A percentile compares a stretch with the other conserved stretches of the same genome.
These are phyloP conservation scores for Copromyces sp. DNA, from an alignment of 495 filamentous ascomycete genomes.

Conservation along the genomic window DNA sequence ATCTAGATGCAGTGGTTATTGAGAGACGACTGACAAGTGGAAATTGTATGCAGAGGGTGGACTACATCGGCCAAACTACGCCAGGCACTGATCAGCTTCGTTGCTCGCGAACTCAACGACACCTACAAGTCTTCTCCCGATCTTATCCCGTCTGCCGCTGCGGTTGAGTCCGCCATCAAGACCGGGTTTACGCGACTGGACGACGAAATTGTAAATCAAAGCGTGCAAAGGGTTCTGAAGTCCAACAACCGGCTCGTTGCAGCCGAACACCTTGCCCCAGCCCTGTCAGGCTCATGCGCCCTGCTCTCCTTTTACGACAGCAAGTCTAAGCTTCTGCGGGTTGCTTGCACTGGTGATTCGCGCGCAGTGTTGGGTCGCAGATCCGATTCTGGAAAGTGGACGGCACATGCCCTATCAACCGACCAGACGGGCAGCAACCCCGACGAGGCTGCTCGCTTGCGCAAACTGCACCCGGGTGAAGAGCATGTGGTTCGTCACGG, in stretches of 20 bases:
- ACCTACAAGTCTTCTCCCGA: slow-evolving; percentile 73
- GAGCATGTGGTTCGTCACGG: slow-evolving; percentile 75
- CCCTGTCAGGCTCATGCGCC: slow-evolving; percentile 90
- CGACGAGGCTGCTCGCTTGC: slow-evolving; percentile 71
- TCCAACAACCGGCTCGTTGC: slow-evolving; percentile 77
- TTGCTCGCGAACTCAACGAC: slow-evolving; percentile 85
- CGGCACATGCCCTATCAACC: slow-evolving; percentile 74
- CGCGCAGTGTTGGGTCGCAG: slow-evolving; percentile 84
- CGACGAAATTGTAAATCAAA: slow-evolving; percentile 84
- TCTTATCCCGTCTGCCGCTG: slow-evolving; percentile 54
- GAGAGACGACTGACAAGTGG: slow-evolving; percentile 14
- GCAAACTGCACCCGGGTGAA: slow-evolving; percentile 79
- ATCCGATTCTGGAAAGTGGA: slow-evolving; percentile 76
- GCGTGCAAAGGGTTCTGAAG: slow-evolving; percentile 77
- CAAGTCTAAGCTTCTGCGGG: slow-evolving; percentile 67
- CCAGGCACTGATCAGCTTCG: slow-evolving; percentile 80
- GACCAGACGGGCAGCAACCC: slow-evolving; percentile 87
- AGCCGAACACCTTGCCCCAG: slow-evolving; percentile 84
- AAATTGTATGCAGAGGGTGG: slow-evolving; percentile 60
- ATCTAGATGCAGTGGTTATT: not conserved
- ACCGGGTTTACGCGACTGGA: slow-evolving; percentile 80
- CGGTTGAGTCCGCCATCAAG: slow-evolving; percentile 88
- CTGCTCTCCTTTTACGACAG: slow-evolving; percentile 94
- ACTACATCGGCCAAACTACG: slow-evolving; percentile 95
- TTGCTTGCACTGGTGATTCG: slow-evolving; percentile 92